Conservation (phyloP, 1,284 basidiomycete genomes). For the Pseudozyma hubeiensis region DNA sequence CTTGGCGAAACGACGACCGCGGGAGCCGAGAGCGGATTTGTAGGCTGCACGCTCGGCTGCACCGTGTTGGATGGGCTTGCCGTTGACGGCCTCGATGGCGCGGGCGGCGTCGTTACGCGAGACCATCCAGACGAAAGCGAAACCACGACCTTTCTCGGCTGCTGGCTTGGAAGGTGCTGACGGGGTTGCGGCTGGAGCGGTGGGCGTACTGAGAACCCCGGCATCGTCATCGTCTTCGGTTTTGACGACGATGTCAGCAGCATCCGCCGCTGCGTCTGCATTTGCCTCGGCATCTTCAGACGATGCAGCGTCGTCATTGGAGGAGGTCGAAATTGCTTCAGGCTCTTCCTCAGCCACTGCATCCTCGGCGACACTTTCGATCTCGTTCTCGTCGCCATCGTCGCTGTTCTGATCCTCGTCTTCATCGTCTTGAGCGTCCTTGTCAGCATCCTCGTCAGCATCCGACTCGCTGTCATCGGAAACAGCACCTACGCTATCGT, state of each 20-base stretch:
- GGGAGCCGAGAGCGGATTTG: slow-evolving; percentile 76
- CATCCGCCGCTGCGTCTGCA: slow-evolving; percentile 77
- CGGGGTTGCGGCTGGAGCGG: slow-evolving; percentile 4
- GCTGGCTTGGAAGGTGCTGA: slow-evolving; percentile 73
- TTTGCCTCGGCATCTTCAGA: slow-evolving; percentile 12
- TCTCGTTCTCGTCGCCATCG: slow-evolving; percentile 68
- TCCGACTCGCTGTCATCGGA: slow-evolving; percentile 21
- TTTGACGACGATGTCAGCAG: slow-evolving; percentile 72
- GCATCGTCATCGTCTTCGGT: slow-evolving; percentile 39
- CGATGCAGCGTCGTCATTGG: not conserved
- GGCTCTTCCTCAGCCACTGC: slow-evolving; percentile 21
- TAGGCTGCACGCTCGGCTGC: slow-evolving; percentile 76
- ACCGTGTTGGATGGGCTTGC: slow-evolving; percentile 78
- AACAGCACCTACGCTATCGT: slow-evolving; percentile 6
- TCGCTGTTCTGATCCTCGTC: slow-evolving; percentile 69
- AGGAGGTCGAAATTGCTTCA: slow-evolving; percentile 38
- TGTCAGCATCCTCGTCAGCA: slow-evolving; percentile 18
- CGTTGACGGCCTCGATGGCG: slow-evolving; percentile 86
- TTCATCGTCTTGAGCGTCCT: slow-evolving; percentile 18
- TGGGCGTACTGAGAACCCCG: not conserved
- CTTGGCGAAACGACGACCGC: slow-evolving; percentile 75
- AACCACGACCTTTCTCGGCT: slow-evolving; percentile 77
- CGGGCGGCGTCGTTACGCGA: slow-evolving; percentile 85
- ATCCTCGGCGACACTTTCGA: slow-evolving; percentile 69
- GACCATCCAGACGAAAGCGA: slow-evolving; percentile 95